phyloP scores from a whole-genome alignment of 2,329 filamentous ascomycete species.

The Eutypella sp. region DNA sequence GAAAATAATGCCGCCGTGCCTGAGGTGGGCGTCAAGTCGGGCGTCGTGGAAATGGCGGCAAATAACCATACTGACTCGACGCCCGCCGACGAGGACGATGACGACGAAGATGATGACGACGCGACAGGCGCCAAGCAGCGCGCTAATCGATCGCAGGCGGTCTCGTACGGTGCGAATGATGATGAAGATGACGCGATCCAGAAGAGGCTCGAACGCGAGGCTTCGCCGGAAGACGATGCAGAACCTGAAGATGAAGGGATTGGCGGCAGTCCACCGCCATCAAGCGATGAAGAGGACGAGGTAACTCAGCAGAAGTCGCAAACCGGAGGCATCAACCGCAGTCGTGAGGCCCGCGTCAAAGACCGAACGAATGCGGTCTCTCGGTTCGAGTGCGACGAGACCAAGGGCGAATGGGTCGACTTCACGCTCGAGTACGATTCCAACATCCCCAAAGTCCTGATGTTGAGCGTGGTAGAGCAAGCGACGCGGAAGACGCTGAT shows the following conservation, averaged over 20 bases:
- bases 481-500: slow-evolving; percentile 76
- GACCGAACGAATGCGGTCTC: slow-evolving; percentile 62
- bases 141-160: slow-evolving; percentile 72
- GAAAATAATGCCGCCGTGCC: slow-evolving; percentile 69
- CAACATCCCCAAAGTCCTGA: slow-evolving; percentile 80
- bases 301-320: slow-evolving; percentile 25
- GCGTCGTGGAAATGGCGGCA: slow-evolving; percentile 48
- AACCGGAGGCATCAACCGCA: slow-evolving; percentile 26
- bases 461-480: slow-evolving; percentile 84
- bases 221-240: slow-evolving; percentile 51
- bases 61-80: slow-evolving; percentile 26
- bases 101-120: slow-evolving; percentile 74
- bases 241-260: slow-evolving; percentile 53
- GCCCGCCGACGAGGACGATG: slow-evolving; percentile 59
- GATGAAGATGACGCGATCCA: slow-evolving; percentile 81
- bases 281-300: slow-evolving; percentile 36
- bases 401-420: slow-evolving; percentile 67
- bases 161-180: slow-evolving; percentile 89
- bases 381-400: slow-evolving; percentile 74
- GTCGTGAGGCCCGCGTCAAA: slow-evolving; percentile 61
- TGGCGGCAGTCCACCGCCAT: slow-evolving; percentile 41
- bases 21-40: slow-evolving; percentile 57
- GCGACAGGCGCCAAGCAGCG: slow-evolving; percentile 69
- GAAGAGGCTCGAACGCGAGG: slow-evolving; percentile 54
- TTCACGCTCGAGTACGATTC: slow-evolving; percentile 81